phyloP scores from a whole-genome alignment of 768 basidiomycete species.

The Auriculariales sp. region DNA sequence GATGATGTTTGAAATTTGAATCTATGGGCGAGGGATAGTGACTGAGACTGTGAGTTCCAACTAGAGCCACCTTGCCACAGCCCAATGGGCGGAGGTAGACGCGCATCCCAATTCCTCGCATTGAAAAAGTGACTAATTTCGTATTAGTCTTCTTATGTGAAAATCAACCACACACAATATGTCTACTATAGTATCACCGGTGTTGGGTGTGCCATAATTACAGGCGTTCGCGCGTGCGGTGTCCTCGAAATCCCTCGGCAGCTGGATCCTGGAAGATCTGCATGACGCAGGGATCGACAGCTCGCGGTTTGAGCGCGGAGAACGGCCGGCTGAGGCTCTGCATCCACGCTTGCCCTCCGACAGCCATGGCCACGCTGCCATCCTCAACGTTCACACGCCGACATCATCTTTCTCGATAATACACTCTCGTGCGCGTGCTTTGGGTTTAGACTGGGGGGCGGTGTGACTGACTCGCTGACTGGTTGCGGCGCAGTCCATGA shows the following conservation, averaged over 20 bases:
- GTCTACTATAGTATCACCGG: too few species aligned
- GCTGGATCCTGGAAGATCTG: not conserved
- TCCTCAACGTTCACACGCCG: constrained; percentile 69
- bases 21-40: not conserved
- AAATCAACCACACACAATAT: too few species aligned
- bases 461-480: not conserved
- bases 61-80: too few species aligned
- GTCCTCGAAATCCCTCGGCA: not conserved
- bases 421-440: constrained; percentile 40
- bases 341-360: not conserved
- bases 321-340: not conserved
- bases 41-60: not conserved
- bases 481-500: constrained; percentile 67
- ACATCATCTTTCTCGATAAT: constrained; percentile 56
- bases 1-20: not conserved
- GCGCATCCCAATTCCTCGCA: too few species aligned
- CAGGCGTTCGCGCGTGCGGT: not conserved
- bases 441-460: not conserved
- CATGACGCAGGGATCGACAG: not conserved
- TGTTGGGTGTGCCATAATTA: not conserved
- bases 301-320: not conserved
- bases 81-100: too few species aligned
- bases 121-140: too few species aligned
- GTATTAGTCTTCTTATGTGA: too few species aligned
- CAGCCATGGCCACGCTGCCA: constrained; percentile 1